These are phyloP conservation scores for Onygenales sp. DNA, from an alignment of 2,329 filamentous ascomycete genomes.

Conservation along the genomic window DNA sequence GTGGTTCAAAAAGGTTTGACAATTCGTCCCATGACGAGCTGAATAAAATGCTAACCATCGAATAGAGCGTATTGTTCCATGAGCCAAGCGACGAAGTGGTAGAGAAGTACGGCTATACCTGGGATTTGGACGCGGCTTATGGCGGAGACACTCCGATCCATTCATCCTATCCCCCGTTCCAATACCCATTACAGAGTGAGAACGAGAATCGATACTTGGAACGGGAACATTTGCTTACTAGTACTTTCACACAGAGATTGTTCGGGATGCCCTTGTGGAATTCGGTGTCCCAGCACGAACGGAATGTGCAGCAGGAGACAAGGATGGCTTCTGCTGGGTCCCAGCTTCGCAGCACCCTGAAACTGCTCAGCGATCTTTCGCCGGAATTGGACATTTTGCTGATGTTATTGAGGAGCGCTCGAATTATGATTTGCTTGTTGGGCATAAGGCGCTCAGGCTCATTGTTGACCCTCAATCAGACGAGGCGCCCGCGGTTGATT, in stretches of 20 bases:
- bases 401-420: neutral
- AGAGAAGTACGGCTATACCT: neutral
- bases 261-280: neutral
- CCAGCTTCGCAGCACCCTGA: neutral
- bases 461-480: neutral
- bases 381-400: neutral
- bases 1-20: neutral
- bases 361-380: neutral
- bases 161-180: neutral
- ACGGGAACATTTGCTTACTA: neutral
- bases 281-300: neutral
- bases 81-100: neutral
- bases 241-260: neutral
- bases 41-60: neutral
- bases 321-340: neutral
- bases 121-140: neutral
- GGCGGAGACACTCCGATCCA: neutral
- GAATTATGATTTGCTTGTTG: neutral
- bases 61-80: neutral
- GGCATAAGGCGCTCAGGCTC: neutral
- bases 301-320: neutral
- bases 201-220: too few species aligned
- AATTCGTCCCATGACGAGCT: neutral
- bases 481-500: neutral
- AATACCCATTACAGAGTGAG: neutral